Evolutionary conservation across 1,284 basidiomycete genomes (phyloP), one percentile per base, ranked within the genome.

Genomic region (Malassezia pachydermatis): DNA sequence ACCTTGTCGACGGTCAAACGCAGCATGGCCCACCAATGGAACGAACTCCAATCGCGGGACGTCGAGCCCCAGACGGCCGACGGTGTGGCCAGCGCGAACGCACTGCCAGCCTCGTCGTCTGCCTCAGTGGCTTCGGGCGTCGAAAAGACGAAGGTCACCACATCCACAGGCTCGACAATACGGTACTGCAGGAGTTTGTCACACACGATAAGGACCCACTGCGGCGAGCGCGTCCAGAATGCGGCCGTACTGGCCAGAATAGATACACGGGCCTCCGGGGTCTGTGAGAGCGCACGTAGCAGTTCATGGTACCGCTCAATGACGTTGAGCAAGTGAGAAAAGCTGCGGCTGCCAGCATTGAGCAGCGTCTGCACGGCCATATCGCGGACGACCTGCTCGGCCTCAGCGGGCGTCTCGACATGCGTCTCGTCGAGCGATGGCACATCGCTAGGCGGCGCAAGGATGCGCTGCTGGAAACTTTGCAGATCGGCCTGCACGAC

Each of bases 181-280:
- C 94, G 86, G 73, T 99, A 99, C 73, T 98, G 92, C 79, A 98
- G 84, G 55, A 96, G 76, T 75, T 99, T 99, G 77, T 96, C 94
- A 56, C 92, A 82, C 5, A 95, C 89, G 63, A 98, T 71, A 19
- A 53, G 35, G 5, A 65, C 39, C 69, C 69, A 71, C 49, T 71
- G 67, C 13, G 60, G 75, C 86, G 94, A 19, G 75, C 72, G 1
- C 78, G 79, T 5, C 84, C 81, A 16, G 81, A 81, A 39, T 76
- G 78, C 20, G 88, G 78, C 59, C 86, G 80, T 57, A 83, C 82
- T 28, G 74, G 76, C 61, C 82, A 85, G 29, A 81, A 82, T 54
- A 80, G 56, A 51, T 48, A 65, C 17, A 2, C 76, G 70, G 38
- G 75, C 74, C 3, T 65, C 80, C 0, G 75, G 61, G 51, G 76